Conservation (phyloP, 495 filamentous ascomycete genomes). For the Chaetomium tenue region DNA sequence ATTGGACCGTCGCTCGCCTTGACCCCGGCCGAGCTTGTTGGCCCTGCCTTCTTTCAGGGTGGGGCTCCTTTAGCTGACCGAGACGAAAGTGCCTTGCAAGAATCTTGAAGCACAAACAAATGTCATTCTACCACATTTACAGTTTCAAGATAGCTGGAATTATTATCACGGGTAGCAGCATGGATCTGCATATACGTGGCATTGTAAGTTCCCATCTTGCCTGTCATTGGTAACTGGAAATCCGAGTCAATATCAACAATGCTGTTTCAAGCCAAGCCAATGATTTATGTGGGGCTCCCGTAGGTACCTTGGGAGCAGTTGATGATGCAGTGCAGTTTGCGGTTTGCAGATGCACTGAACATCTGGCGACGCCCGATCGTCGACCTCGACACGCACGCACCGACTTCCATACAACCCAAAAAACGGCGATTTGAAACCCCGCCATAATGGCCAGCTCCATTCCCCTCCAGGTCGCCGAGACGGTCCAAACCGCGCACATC, state of each 20-base stretch:
- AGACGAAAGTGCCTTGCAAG: no score
- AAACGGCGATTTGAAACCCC: background rate
- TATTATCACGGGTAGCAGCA: background rate
- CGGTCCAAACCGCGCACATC: constrained; percentile 76
- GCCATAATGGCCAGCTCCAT: constrained; percentile 41
- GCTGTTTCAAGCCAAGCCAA: background rate
- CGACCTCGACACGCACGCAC: background rate
- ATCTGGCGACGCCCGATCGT: background rate
- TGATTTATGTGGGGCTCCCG: constrained; percentile 8
- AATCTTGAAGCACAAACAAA: background rate
- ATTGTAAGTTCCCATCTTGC: background rate
- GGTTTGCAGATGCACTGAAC: background rate
- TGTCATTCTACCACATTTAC: background rate
- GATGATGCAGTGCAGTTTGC: background rate
- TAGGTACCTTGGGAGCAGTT: background rate
- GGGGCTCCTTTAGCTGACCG: background rate
- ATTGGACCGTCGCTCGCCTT: constrained; percentile 17
- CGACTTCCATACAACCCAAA: background rate
- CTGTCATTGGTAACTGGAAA: background rate
- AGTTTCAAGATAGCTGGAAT: background rate
- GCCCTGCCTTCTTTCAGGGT: background rate
- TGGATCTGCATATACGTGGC: background rate
- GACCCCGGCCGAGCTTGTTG: constrained; percentile 11
- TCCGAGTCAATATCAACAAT: background rate
- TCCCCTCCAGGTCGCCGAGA: constrained; percentile 65